Evolutionary conservation across 2,329 filamentous ascomycete species (phyloP).

Genomic region (Penicillium italicum): DNA sequence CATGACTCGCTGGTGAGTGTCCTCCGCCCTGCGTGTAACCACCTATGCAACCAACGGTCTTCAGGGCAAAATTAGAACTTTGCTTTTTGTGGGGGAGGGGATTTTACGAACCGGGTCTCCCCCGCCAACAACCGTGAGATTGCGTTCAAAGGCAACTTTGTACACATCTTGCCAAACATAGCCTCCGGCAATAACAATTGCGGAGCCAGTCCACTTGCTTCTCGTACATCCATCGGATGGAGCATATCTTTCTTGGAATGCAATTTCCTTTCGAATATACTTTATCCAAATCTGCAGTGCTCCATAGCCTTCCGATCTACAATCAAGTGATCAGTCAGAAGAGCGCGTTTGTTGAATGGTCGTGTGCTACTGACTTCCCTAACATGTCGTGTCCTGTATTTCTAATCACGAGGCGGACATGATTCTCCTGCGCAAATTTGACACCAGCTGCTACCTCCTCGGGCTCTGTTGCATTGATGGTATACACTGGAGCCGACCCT

Average conservation of each 20-base stretch:
- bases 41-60: slow-evolving; percentile 26
- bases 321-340: not conserved
- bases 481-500: slow-evolving; percentile 22
- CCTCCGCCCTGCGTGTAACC: slow-evolving; percentile 45
- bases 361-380: slow-evolving; percentile 5
- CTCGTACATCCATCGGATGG: slow-evolving; percentile 32
- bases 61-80: not conserved
- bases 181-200: slow-evolving; percentile 18
- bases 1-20: slow-evolving; percentile 38
- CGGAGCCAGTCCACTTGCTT: slow-evolving; percentile 23
- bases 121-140: slow-evolving; percentile 30
- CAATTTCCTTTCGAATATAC: slow-evolving; percentile 29
- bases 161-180: slow-evolving; percentile 35
- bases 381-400: slow-evolving; percentile 13
- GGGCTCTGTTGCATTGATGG: slow-evolving; percentile 12
- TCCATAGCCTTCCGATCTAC: slow-evolving; percentile 29
- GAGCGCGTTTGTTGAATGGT: no score
- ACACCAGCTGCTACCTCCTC: slow-evolving; percentile 28
- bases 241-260: slow-evolving; percentile 23
- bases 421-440: not conserved
- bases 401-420: slow-evolving; percentile 4
- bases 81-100: no score
- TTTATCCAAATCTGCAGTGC: slow-evolving; percentile 32
- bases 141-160: slow-evolving; percentile 22
- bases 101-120: slow-evolving; percentile 12